Evolutionary conservation across 768 basidiomycete species (phyloP), one percentile per base, ranked within the genome.

Genomic region (Cubamyces lactineus): DNA sequence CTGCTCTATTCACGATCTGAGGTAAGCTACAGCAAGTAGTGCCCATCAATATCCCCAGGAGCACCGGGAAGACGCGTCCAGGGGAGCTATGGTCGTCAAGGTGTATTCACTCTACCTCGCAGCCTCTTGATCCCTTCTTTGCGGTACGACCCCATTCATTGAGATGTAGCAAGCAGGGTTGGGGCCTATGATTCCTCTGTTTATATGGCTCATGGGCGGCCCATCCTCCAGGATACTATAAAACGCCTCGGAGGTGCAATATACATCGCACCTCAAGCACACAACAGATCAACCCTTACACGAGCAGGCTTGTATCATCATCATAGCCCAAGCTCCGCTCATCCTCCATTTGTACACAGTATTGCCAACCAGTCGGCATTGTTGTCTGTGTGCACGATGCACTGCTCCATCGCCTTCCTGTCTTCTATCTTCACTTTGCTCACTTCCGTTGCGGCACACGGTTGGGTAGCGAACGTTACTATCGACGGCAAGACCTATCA

Each of bases 401-500:
- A 5, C n/a, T 21, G 40, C 16, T 30, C 49, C 13, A 21, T 59
- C 26, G 2, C 13, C 11, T 49, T 43, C 21, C 19, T 65, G 42
- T 23, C 64, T 28, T 26, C 61, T 48, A 8, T 66, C 30, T 58
- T 71, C 54, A 59, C 64, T n/a, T n/a, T 70, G 43, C 28, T 60
- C n/a, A 64, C 71, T 11, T 66, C 49, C 51, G 76, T 71, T 28
- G 61, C 67, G 17, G 80, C 76, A 19, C 82, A 83, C 52, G 82
- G 82, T 8, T 80, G 75, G 50, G 69, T 83, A 40, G 72, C 69
- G 11, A 65, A 70, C 43, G 72, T 84, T 16, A 60, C 69, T 51
- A 75, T 84, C 30, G 79, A 81, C 41, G 81, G 82, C 56, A 76
- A 72, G 46, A 41, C 58, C 16, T 83, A 81, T 70, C 13, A 60